These are phyloP conservation scores for Silene uniflora DNA, from an alignment of 148 eudicot genomes.

Conservation along the genomic window DNA sequence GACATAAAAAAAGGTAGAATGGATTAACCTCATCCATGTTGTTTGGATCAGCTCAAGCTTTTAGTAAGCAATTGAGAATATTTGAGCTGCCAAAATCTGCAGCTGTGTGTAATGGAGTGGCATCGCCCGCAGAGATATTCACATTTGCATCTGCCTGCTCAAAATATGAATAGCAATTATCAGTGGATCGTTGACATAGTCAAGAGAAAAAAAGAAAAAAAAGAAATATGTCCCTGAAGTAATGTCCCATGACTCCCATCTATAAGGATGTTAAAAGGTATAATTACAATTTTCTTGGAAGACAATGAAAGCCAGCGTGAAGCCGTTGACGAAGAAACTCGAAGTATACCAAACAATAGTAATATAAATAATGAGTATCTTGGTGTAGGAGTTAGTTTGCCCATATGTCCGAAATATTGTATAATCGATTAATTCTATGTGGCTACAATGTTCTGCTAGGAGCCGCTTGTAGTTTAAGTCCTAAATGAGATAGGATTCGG, in stretches of 20 bases:
- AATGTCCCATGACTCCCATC: not conserved
- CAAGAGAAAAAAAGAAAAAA: not conserved
- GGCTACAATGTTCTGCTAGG: no score
- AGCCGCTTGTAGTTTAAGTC: no score
- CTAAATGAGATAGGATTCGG: no score
- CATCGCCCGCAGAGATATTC: constrained; percentile 82
- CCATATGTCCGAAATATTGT: no score
- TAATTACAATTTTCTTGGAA: not conserved
- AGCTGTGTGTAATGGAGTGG: constrained; percentile 91
- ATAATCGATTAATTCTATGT: no score
- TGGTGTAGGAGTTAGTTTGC: no score
- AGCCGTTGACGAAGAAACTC: not conserved
- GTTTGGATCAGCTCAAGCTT: constrained; percentile 93
- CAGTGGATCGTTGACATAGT: not conserved
- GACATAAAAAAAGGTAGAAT: constrained; percentile 6
- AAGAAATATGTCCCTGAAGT: not conserved
- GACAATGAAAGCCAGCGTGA: not conserved
- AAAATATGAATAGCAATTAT: not conserved
- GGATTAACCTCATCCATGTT: constrained; percentile 61
- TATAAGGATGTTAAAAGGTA: not conserved
- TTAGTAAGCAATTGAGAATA: constrained; percentile 59
- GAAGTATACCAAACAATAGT: constrained; percentile 9
- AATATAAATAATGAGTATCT: not conserved
- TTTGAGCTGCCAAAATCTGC: constrained; percentile 72
- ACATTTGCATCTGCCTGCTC: constrained; percentile 76